Conservation (phyloP, 441 rosid species). For the California macrophylla region DNA sequence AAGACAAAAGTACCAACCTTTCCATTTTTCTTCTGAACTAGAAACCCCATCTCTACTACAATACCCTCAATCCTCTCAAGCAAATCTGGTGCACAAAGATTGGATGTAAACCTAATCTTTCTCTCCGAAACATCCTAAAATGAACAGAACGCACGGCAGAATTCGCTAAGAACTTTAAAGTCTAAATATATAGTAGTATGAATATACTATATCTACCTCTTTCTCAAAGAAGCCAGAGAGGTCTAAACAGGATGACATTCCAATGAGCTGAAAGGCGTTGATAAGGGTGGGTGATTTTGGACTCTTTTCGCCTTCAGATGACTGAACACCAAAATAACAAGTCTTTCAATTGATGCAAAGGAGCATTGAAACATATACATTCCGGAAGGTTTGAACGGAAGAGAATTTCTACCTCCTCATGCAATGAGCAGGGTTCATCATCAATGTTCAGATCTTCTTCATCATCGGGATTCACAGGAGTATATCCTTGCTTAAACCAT, state of each 20-base stretch:
- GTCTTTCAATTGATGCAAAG: conserved; percentile 6
- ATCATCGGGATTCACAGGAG: conserved; percentile 49
- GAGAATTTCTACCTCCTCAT: conserved; percentile 37
- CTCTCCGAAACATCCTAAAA: conserved; percentile 76
- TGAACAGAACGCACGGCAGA: background rate
- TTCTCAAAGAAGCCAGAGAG: conserved; percentile 93
- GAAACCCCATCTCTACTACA: conserved; percentile 76
- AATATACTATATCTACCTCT: conserved; percentile 44
- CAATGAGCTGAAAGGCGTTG: conserved; percentile 88
- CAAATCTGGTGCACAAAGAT: conserved; percentile 60
- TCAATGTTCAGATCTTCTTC: conserved; percentile 47
- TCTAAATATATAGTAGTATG: background rate
- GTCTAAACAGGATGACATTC: conserved; percentile 94
- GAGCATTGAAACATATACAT: background rate
- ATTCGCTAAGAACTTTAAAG: background rate
- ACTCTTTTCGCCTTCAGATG: conserved; percentile 31
- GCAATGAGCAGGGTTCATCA: conserved; percentile 42
- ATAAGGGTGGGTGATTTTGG: conserved; percentile 51
- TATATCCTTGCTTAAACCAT: conserved; percentile 69
- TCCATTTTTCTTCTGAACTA: conserved; percentile 72
- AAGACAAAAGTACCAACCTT: conserved; percentile 32
- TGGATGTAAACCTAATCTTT: conserved; percentile 86
- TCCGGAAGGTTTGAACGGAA: background rate
- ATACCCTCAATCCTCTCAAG: conserved; percentile 60
- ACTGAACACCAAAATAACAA: conserved; percentile 19